These are phyloP conservation scores for Arabidopsis suecica DNA, from an alignment of 345 rosid species.

Conservation along the genomic window DNA sequence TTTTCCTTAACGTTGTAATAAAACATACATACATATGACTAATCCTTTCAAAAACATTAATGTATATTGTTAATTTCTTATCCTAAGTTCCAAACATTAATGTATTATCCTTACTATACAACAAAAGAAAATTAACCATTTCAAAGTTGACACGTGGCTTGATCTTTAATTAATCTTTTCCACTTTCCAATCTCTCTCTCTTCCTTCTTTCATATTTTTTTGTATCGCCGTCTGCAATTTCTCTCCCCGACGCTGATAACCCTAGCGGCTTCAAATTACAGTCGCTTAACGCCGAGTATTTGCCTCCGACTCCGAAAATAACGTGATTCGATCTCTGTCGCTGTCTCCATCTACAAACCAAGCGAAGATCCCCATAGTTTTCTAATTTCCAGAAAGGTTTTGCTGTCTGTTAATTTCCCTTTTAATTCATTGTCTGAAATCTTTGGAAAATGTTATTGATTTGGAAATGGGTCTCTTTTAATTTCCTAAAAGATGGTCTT, in stretches of 20 bases:
- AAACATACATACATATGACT: too few species aligned
- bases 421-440: background rate
- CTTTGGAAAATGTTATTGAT: conserved; percentile 17
- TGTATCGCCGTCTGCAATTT: conserved; percentile 44
- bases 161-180: conserved; percentile 8
- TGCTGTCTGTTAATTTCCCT: background rate
- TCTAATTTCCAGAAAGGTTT: conserved; percentile 33
- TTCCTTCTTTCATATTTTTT: conserved; percentile 18
- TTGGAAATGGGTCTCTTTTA: conserved; percentile 28
- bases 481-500: background rate
- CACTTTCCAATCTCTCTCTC: conserved; percentile 19
- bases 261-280: conserved; percentile 27
- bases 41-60: too few species aligned
- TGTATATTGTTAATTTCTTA: too few species aligned
- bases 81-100: too few species aligned
- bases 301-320: background rate
- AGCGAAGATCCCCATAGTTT: conserved; percentile 21
- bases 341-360: background rate
- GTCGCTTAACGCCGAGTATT: conserved; percentile 5
- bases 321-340: conserved; percentile 1
- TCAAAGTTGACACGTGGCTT: background rate
- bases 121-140: background rate
- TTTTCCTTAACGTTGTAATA: too few species aligned
- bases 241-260: conserved; percentile 34
- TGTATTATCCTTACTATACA: too few species aligned